Percentiles rank a stretch among this genome's conserved stretches.
Evolutionary conservation across 2,329 filamentous ascomycete species (phyloP).

Genomic region (Apiospora sp.): DNA sequence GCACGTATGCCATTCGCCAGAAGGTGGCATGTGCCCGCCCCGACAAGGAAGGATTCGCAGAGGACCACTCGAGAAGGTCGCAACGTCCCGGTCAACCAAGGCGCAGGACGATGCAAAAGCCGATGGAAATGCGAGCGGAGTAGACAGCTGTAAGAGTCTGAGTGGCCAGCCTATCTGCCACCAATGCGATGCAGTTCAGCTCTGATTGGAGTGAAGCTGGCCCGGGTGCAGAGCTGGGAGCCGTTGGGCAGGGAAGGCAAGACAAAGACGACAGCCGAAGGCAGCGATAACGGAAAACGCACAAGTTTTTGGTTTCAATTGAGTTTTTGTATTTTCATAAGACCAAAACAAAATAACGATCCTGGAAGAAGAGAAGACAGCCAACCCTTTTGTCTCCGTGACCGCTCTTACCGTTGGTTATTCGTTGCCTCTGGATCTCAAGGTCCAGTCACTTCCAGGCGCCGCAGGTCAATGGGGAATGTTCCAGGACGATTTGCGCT

Average conservation of each 20-base stretch:
- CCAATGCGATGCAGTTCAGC: slow-evolving; percentile 30
- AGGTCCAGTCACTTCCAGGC: background rate
- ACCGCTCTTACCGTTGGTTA: slow-evolving; percentile 10
- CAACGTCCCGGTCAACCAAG: slow-evolving; percentile 17
- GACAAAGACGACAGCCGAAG: slow-evolving; percentile 9
- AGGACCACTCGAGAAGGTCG: slow-evolving; percentile 33
- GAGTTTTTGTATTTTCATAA: background rate
- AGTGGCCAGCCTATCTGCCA: slow-evolving; percentile 41
- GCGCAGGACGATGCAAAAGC: slow-evolving; percentile 38
- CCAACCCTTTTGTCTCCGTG: slow-evolving; percentile 14
- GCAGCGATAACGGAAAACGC: background rate
- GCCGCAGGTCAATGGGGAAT: slow-evolving; percentile 11
- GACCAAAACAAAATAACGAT: background rate
- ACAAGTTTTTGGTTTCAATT: background rate
- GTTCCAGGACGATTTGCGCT: background rate
- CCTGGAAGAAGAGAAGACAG: background rate
- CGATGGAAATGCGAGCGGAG: slow-evolving; percentile 39
- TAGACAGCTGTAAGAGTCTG: slow-evolving; percentile 45
- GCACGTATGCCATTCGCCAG: slow-evolving; percentile 43
- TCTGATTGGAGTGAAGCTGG: slow-evolving; percentile 40
- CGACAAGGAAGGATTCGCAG: slow-evolving; percentile 37
- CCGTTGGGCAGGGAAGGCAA: slow-evolving; percentile 24
- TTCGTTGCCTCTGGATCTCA: slow-evolving; percentile 13
- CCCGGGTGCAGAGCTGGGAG: slow-evolving; percentile 38
- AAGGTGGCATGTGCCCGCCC: slow-evolving; percentile 37